Evolutionary conservation across 306 rosid species (phyloP), one percentile per base, ranked within the genome.

Genomic region (Sphenostylis stenocarpa): DNA sequence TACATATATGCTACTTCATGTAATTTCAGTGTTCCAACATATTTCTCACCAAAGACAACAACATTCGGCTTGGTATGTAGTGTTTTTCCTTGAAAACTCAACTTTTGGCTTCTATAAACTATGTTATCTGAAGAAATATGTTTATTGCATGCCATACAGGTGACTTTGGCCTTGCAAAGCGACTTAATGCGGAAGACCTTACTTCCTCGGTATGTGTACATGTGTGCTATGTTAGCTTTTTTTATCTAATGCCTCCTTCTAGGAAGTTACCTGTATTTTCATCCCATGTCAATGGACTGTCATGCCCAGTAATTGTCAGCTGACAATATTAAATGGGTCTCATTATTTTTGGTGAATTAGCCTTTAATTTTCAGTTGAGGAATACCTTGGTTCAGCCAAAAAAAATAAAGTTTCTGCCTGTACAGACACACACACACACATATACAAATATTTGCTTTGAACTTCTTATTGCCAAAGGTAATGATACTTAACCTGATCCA

Each of bases 161-260:
- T 79, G 96, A 89, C 80, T 90, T 93, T 86, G 98, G 98, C 77
- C 96, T 93, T 31, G 96, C 98, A 66, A 93, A 93, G 77, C 88
- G 90, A 75, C 93, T 93, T 67, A 89, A 86, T 73, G 13, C 91
- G 16, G 96, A 93, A 83, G 93, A 89, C 41, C 94, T 90, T 84
- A 61, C 96, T 74, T 93, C 98, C 64, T 87, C 94, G 87, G 98
- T 93, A 89, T 7, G 78, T 23, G 52, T 70, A 62, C 64, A 63
- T 81, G 56, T 76, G 47, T 77, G 19, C 41, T 82, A 39, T 52
- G 24, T 43, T 70, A 44, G 20, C 15, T 39, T 38, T 38, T 26
- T 41, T 51, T 52, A 39, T 70, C 44, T 41, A 11, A 38, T 51
- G 29, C 67, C 51, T 76, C 70, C 44, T 69, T 60, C 67, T 47